phyloP scores from a whole-genome alignment of 768 basidiomycete genomes.

The Russula compacta region DNA sequence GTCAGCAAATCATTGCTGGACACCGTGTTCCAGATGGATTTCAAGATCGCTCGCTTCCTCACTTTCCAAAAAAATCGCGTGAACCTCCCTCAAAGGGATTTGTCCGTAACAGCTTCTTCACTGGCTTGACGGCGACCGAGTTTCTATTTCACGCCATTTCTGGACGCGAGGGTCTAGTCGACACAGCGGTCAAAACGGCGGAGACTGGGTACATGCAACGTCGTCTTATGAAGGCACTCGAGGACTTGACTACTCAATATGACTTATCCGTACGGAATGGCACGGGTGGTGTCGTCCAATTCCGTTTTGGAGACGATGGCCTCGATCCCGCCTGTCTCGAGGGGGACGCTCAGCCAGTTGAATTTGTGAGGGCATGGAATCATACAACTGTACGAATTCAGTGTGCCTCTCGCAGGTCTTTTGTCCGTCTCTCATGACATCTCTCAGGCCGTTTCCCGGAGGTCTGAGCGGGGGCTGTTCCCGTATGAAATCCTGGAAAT shows the following conservation, averaged over 20 bases:
- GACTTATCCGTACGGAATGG: constrained; percentile 94
- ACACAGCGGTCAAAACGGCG: constrained; percentile 99
- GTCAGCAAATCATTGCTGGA: constrained; percentile 97
- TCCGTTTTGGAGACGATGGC: constrained; percentile 94
- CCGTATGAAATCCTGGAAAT: constrained; percentile 82
- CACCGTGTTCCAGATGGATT: constrained; percentile 98
- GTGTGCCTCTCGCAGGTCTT: neutral
- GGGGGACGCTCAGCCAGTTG: constrained; percentile 90
- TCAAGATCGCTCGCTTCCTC: constrained; percentile 97
- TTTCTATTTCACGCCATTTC: constrained; percentile 99
- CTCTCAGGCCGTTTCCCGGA: constrained; percentile 53
- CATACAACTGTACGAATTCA: constrained; percentile 58
- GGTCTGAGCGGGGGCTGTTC: constrained; percentile 55
- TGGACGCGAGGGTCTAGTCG: constrained; percentile 95
- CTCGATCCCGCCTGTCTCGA: constrained; percentile 95
- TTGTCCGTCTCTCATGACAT: neutral
- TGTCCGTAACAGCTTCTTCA: constrained; percentile 95
- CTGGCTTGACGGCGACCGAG: constrained; percentile 85
- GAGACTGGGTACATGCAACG: constrained; percentile 99
- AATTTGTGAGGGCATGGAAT: constrained; percentile 77
- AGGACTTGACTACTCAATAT: constrained; percentile 94
- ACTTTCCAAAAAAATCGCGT: constrained; percentile 94
- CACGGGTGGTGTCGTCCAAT: constrained; percentile 91
- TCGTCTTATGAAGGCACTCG: constrained; percentile 96
- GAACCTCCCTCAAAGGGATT: constrained; percentile 97